phyloP scores from a whole-genome alignment of 1,284 basidiomycete species.

The Pseudozyma sp. region DNA sequence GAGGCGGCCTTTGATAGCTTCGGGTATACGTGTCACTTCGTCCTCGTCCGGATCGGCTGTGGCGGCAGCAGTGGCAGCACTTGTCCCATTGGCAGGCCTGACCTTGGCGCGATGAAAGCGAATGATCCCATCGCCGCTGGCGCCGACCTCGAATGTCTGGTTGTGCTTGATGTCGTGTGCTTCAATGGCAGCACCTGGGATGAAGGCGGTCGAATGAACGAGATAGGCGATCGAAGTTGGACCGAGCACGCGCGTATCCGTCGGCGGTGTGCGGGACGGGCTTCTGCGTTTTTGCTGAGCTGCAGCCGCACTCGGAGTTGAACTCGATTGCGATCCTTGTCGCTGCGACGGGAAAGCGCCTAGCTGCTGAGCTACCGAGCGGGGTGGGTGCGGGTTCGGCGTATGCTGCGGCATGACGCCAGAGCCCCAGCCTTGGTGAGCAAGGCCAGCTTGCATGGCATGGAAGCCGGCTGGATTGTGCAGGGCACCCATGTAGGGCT shows the following conservation, averaged over 20 bases:
- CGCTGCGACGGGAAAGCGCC: slow-evolving; percentile 4
- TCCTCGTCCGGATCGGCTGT: slow-evolving; percentile 29
- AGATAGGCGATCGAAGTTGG: slow-evolving; percentile 87
- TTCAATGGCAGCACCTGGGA: slow-evolving; percentile 84
- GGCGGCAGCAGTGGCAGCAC: background rate
- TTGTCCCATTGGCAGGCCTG: background rate
- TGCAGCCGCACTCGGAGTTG: background rate
- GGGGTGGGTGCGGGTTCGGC: slow-evolving; percentile 9
- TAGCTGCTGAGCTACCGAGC: slow-evolving; percentile 4
- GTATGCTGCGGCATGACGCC: slow-evolving; percentile 22
- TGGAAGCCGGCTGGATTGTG: slow-evolving; percentile 42
- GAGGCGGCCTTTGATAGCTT: slow-evolving; percentile 54
- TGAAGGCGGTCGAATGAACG: slow-evolving; percentile 85
- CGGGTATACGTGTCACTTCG: slow-evolving; percentile 40
- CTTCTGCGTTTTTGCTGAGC: slow-evolving; percentile 23
- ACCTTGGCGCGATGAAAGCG: slow-evolving; percentile 76
- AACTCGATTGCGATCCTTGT: background rate
- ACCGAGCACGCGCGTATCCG: slow-evolving; percentile 72
- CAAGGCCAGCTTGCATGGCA: slow-evolving; percentile 12
- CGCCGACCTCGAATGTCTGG: slow-evolving; percentile 72
- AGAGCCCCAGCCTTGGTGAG: slow-evolving; percentile 28
- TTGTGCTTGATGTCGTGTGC: slow-evolving; percentile 78
- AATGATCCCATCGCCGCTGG: slow-evolving; percentile 85
- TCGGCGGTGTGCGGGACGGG: slow-evolving; percentile 37
- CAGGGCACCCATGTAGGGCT: slow-evolving; percentile 39